Evolutionary conservation across 495 filamentous ascomycete species (phyloP).

Genomic region (Neurospora sp.): DNA sequence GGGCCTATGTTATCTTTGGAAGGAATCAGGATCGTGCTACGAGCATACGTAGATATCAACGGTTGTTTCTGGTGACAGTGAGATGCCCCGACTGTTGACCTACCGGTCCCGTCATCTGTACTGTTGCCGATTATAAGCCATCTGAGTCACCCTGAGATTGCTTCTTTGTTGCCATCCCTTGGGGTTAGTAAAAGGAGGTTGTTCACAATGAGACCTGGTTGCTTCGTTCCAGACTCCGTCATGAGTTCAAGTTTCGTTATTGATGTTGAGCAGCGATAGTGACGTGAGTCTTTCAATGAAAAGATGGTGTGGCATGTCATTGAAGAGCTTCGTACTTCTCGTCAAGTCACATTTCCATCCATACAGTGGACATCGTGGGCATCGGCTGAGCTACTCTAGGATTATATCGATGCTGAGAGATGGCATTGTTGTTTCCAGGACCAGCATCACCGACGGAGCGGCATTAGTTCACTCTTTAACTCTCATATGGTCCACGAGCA

Average conservation of each 20-base stretch:
- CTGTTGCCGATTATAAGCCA: not conserved
- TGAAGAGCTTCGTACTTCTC: not conserved
- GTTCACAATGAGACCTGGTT: not conserved
- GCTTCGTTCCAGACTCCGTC: not conserved
- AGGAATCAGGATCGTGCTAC: not conserved
- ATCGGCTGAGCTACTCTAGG: not conserved
- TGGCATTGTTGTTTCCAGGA: not conserved
- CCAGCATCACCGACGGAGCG: not conserved
- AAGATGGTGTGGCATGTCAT: not conserved
- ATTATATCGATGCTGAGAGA: not conserved
- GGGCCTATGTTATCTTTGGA: not conserved
- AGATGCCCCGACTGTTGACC: not conserved
- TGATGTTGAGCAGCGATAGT: not conserved
- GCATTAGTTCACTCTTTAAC: not conserved
- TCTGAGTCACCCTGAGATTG: not conserved
- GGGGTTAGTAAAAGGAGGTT: not conserved
- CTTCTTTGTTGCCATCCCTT: not conserved
- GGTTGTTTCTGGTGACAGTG: not conserved
- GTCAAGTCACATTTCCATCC: not conserved
- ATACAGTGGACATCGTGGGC: not conserved
- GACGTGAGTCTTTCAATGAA: not conserved
- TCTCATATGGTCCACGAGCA: not conserved
- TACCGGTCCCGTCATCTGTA: not conserved
- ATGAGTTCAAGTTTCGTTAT: not conserved
- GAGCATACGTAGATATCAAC: not conserved